Percentiles rank a stretch among this genome's conserved stretches.
Conservation (phyloP, 2,329 filamentous ascomycete genomes). For the Sphaerulina vaccinii region DNA sequence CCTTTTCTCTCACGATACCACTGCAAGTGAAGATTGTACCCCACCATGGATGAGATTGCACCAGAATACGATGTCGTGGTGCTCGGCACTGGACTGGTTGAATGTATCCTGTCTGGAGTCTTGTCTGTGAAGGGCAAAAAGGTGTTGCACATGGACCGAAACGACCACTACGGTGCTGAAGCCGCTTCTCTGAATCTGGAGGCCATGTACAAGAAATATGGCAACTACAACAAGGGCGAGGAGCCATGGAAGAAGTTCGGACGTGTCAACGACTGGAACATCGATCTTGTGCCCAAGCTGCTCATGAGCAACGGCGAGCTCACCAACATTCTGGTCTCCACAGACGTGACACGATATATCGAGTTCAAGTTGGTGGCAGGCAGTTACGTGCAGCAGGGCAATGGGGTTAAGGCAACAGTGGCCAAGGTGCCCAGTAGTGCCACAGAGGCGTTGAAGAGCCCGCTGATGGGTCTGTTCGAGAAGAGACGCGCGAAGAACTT, state of each 20-base stretch:
- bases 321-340: constrained; percentile 97
- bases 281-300: constrained; percentile 96
- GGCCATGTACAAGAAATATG: constrained; percentile 94
- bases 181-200: constrained; percentile 96
- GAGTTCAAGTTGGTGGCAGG: constrained; percentile 72
- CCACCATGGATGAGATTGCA: constrained; percentile 90
- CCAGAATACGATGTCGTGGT: constrained; percentile 99
- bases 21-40: not conserved
- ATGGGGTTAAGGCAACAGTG: constrained; percentile 79
- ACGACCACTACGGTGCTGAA: constrained; percentile 97
- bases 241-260: constrained; percentile 99
- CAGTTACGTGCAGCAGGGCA: constrained; percentile 91
- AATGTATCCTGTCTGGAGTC: constrained; percentile 98
- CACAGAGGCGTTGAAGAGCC: constrained; percentile 82
- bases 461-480: constrained; percentile 95
- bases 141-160: constrained; percentile 97
- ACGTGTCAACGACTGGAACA: constrained; percentile 97
- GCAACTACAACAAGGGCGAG: constrained; percentile 73
- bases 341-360: constrained; percentile 63
- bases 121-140: constrained; percentile 98
- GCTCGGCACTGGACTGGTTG: constrained; percentile 95
- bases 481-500: constrained; percentile 97
- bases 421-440: constrained; percentile 97
- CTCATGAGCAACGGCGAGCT: constrained; percentile 98
- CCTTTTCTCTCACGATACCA: not conserved